Evolutionary conservation across 2,329 filamentous ascomycete genomes (phyloP).

Genomic region (Cordyceps javanica): DNA sequence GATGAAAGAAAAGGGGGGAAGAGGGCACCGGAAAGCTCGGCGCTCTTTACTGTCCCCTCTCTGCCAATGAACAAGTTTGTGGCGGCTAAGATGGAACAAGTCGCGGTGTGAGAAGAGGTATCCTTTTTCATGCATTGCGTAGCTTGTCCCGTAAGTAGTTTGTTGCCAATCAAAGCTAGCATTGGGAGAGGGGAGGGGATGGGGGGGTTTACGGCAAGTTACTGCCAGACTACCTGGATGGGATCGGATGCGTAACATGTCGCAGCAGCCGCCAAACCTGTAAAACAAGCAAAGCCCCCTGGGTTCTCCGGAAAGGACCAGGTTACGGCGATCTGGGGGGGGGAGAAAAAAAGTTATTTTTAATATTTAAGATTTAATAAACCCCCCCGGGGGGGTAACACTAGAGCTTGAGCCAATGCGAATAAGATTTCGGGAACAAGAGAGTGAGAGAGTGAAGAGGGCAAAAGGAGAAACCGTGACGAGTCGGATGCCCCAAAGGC

Average conservation of each 20-base stretch:
- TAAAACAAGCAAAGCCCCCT: neutral
- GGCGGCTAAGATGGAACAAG: neutral
- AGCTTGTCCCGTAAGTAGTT: neutral
- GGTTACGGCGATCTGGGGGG: neutral
- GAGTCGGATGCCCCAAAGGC: neutral
- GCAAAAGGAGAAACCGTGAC: too few relatives aligned
- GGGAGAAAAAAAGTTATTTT: too few relatives aligned
- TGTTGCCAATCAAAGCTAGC: neutral
- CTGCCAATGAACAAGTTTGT: neutral
- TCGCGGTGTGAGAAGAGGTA: neutral
- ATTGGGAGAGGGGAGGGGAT: too few relatives aligned
- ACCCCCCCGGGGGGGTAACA: too few relatives aligned
- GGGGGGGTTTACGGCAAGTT: neutral
- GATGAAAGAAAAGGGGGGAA: neutral
- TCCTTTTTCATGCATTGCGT: neutral
- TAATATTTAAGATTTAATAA: too few relatives aligned
- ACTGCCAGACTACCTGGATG: neutral
- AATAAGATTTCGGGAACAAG: too few relatives aligned
- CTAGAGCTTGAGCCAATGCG: too few relatives aligned
- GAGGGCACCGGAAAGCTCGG: conserved; percentile 2
- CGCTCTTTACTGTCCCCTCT: neutral
- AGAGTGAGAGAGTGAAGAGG: too few relatives aligned
- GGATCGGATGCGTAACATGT: neutral
- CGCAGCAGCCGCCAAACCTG: conserved; percentile 2
- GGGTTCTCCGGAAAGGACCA: neutral